phyloP scores from a whole-genome alignment of 2,329 filamentous ascomycete species.

The Ophiocordyceps unilateralis region DNA sequence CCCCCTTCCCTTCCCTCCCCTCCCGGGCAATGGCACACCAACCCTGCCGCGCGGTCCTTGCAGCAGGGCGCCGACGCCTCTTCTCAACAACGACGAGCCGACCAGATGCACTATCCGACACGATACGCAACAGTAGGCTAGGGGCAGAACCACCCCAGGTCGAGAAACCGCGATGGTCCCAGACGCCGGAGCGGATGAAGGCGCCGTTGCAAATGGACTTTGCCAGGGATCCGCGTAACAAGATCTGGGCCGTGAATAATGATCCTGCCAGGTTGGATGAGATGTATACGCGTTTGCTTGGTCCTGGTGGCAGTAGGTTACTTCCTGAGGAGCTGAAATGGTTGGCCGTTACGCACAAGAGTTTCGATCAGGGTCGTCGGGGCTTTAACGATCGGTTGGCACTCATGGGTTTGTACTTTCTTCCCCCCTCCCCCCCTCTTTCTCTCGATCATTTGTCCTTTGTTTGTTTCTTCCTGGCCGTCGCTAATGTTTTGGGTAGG shows the following conservation, averaged over 20 bases:
- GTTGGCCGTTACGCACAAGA: conserved; percentile 95
- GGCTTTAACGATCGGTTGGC: conserved; percentile 89
- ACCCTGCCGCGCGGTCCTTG: conserved; percentile 14
- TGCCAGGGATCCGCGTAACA: conserved; percentile 33
- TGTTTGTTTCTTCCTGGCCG: no score
- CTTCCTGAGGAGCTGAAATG: conserved; percentile 88
- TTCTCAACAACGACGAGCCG: background rate
- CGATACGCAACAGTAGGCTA: background rate
- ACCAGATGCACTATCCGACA: conserved; percentile 6
- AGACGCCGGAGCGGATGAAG: conserved; percentile 53
- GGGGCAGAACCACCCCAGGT: no score
- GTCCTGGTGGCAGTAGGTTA: conserved; percentile 51
- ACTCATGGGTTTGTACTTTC: conserved; percentile 50
- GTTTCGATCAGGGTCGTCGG: conserved; percentile 85
- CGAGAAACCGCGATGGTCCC: conserved; percentile 44
- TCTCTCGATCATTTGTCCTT: no score
- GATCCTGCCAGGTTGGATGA: conserved; percentile 57
- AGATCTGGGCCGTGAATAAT: conserved; percentile 53
- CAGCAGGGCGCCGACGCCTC: conserved; percentile 10
- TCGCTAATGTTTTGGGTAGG: no score
- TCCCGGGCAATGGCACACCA: conserved; percentile 14
- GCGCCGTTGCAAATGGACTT: conserved; percentile 47
- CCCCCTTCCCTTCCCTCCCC: background rate
- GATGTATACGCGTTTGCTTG: conserved; percentile 63
- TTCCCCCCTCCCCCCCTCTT: background rate